Evolutionary conservation across 1,139 yeast genomes (phyloP).

Genomic region (Arxiozyma slooffiae): DNA sequence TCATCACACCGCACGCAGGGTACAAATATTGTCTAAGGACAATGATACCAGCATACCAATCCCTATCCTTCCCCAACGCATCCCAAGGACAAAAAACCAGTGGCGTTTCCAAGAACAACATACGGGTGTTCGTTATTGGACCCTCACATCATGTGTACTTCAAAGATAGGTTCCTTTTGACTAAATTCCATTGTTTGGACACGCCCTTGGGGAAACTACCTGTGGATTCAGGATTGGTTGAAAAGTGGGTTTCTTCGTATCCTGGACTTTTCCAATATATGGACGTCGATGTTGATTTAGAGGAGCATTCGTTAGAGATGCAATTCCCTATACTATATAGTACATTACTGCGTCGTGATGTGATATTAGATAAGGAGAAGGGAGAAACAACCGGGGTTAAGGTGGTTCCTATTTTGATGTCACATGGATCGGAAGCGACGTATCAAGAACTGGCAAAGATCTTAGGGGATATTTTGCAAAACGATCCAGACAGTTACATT

Average conservation of each 20-base stretch:
- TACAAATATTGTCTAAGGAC: constrained; percentile 71
- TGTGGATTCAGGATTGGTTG: constrained; percentile 44
- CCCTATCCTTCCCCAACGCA: constrained; percentile 44
- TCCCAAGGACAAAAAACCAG: constrained; percentile 29
- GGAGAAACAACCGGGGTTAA: constrained; percentile 31
- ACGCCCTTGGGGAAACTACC: constrained; percentile 75
- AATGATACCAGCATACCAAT: constrained; percentile 66
- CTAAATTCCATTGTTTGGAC: constrained; percentile 47
- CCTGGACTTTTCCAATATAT: constrained; percentile 42
- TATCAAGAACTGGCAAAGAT: constrained; percentile 40
- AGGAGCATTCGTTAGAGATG: constrained; percentile 93
- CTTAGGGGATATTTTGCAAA: constrained; percentile 45
- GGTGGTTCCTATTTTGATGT: constrained; percentile 74
- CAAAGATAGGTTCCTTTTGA: constrained; percentile 46
- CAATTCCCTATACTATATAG: constrained; percentile 58
- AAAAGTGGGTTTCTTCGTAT: constrained; percentile 9
- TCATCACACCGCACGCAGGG: constrained; percentile 78
- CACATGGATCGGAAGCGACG: constrained; percentile 36
- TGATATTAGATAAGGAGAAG: constrained; percentile 27
- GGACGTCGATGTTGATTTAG: constrained; percentile 56
- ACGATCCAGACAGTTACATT: constrained; percentile 46
- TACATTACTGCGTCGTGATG: constrained; percentile 40
- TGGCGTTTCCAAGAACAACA: background rate
- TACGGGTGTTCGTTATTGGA: constrained; percentile 66
- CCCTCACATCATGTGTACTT: constrained; percentile 93